Percentiles rank a stretch among this genome's conserved stretches.
Conservation (phyloP, 306 rosid genomes). For the Prinsepia uniflora region DNA sequence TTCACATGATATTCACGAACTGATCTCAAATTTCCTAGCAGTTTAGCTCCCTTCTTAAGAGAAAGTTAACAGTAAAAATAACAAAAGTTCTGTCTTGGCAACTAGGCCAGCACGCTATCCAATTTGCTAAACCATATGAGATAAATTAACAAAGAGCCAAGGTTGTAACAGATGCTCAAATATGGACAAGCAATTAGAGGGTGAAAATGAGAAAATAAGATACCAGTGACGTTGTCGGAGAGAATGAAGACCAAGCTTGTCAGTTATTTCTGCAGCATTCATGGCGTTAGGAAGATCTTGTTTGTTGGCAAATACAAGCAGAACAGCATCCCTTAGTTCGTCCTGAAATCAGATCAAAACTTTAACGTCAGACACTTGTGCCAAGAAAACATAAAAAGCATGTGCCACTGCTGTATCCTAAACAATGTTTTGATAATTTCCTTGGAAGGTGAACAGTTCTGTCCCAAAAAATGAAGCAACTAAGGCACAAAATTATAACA, state of each 20-base stretch:
- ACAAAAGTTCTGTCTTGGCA: neutral
- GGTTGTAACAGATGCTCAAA: neutral
- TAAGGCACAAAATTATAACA: neutral
- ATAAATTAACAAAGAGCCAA: neutral
- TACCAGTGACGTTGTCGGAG: slow-evolving; percentile 99
- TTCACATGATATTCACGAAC: neutral
- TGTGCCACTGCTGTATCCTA: neutral
- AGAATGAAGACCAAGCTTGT: slow-evolving; percentile 96
- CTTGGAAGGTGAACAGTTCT: neutral
- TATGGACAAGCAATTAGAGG: neutral
- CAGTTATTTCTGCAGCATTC: slow-evolving; percentile 98
- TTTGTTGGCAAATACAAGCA: slow-evolving; percentile 96
- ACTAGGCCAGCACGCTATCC: neutral
- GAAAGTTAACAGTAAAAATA: neutral
- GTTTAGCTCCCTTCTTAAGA: neutral
- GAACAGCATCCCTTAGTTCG: slow-evolving; percentile 91
- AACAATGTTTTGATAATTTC: neutral
- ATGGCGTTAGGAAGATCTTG: slow-evolving; percentile 99
- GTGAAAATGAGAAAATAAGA: slow-evolving; percentile 12
- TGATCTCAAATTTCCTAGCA: neutral
- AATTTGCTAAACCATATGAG: slow-evolving; percentile 3
- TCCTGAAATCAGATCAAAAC: slow-evolving; percentile 53
- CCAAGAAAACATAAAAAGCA: neutral
- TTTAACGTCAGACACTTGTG: slow-evolving; percentile 7
- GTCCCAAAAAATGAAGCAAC: slow-evolving; percentile 1